A percentile compares a stretch with the other conserved stretches of the same genome.
Evolutionary conservation across 305 asterid genomes (phyloP).

Genomic region (Rubia occidens): DNA sequence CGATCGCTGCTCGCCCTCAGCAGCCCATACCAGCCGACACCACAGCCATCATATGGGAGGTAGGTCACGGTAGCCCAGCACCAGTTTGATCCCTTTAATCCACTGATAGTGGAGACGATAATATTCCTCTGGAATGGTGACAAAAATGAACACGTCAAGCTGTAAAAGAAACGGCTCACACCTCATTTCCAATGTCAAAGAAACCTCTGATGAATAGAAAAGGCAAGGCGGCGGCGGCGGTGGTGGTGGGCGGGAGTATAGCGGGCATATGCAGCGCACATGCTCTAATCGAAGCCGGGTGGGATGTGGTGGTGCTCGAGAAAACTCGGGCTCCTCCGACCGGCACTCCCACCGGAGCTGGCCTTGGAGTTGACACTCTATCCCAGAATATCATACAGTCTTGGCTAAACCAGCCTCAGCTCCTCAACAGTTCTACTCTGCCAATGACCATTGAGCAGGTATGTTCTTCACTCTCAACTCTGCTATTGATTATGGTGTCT

Average conservation of each 20-base stretch:
- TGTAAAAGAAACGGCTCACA: neutral
- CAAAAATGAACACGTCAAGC: neutral
- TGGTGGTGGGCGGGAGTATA: slow-evolving; percentile 90
- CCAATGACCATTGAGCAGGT: slow-evolving; percentile 71
- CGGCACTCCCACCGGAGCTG: slow-evolving; percentile 78
- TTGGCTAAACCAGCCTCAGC: slow-evolving; percentile 47
- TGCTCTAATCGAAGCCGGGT: slow-evolving; percentile 60
- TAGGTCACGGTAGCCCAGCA: too few species aligned
- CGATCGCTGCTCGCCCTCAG: too few species aligned
- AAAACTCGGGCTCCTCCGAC: slow-evolving; percentile 59
- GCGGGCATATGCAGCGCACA: slow-evolving; percentile 73
- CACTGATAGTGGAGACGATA: neutral
- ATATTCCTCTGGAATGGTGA: neutral
- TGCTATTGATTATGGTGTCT: too few species aligned
- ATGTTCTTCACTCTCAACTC: slow-evolving; percentile 19
- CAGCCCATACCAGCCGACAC: too few species aligned
- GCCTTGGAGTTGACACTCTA: slow-evolving; percentile 64
- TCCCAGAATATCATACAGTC: slow-evolving; percentile 35
- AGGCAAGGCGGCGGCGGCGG: slow-evolving; percentile 61
- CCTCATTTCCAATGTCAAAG: neutral
- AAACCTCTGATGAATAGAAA: slow-evolving; percentile 14
- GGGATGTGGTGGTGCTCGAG: slow-evolving; percentile 88
- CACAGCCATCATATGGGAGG: too few species aligned
- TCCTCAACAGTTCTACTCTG: slow-evolving; percentile 33
- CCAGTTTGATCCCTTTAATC: too few species aligned